Conservation (phyloP, 2,329 filamentous ascomycete genomes). For the Nemania bipapillata region DNA sequence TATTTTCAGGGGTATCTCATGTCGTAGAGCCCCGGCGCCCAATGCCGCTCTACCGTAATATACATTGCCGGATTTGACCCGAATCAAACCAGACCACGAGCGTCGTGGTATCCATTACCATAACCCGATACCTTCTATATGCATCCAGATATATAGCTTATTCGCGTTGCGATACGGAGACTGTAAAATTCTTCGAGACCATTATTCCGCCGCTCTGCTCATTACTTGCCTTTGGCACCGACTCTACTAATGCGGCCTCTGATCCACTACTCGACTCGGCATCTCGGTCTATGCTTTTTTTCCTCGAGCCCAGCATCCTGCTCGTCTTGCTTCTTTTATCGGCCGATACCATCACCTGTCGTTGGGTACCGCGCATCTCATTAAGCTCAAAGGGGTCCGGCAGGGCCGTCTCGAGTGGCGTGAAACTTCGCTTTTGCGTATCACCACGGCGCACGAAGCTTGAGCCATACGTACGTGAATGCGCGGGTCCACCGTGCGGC, state of each 20-base stretch:
- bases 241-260: constrained; percentile 27
- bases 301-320: constrained; percentile 10
- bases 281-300: constrained; percentile 31
- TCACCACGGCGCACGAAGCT: constrained; percentile 30
- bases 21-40: neutral
- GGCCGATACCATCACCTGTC: constrained; percentile 33
- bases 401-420: constrained; percentile 18
- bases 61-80: constrained; percentile 26
- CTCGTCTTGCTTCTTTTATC: constrained; percentile 14
- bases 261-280: constrained; percentile 34
- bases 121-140: constrained; percentile 2
- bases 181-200: constrained; percentile 38
- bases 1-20: constrained; percentile 15
- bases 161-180: constrained; percentile 35
- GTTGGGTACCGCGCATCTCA: constrained; percentile 23
- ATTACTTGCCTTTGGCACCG: neutral
- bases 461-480: constrained; percentile 30
- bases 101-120: neutral
- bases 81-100: neutral
- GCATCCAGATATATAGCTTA: neutral
- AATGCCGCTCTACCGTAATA: constrained; percentile 25
- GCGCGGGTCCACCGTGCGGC: neutral
- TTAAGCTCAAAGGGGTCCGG: constrained; percentile 40
- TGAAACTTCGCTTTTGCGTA: constrained; percentile 34
- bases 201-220: constrained; percentile 34